Base-by-base conservation (phyloP, 2,329 filamentous ascomycete genomes). In the Penicillium aurantiogriseum region DNA sequence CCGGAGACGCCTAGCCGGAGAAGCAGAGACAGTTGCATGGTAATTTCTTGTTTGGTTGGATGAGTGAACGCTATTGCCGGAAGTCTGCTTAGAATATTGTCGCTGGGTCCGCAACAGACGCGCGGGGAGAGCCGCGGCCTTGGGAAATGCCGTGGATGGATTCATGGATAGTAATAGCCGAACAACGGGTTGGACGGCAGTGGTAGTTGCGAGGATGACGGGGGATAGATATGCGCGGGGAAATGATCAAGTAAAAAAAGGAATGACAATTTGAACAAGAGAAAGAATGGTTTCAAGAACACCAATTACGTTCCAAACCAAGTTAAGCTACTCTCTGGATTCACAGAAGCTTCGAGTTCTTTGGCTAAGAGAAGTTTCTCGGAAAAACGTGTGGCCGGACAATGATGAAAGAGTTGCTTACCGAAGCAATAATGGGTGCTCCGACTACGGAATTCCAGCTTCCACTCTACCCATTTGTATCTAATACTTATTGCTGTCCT, bases 101-200 rank as follows among this genome's bases (percentile, higher is more conserved):
- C 72, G 69, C 54, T 76, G 74, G 15, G 76, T 69, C 58, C 76
- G 71, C 61, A 80, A 63, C 55, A 79, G 68, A 64, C 74, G 74
- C 61, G 73, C 69, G 63, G 76, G 75, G 58, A 79, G 61, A 60
- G 74, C 72, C 67, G 74, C 73, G 59, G 73, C 74, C 64, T 76
- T 75, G 56, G 76, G 76, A 70, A 78, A 70, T 57, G 71, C 69
- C 57, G 74, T 69, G 59, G 72, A 69, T 57, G 73, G 67, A 66
- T 73, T 77, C 76, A 78, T 78, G 51, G 64, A 70, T 63, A 61
- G 51, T 61, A 59, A 64, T 61, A 50, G 51, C 51, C 49, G 52
- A 36, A 58, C 53, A 59, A 56, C 43, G 56, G 54, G 54, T 61
- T 62, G 58, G 50, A 54, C 42, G 29, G 21, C 51, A 48, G 43